Evolutionary conservation across 2,329 filamentous ascomycete genomes (phyloP).

Genomic region (Fusarium begoniae): DNA sequence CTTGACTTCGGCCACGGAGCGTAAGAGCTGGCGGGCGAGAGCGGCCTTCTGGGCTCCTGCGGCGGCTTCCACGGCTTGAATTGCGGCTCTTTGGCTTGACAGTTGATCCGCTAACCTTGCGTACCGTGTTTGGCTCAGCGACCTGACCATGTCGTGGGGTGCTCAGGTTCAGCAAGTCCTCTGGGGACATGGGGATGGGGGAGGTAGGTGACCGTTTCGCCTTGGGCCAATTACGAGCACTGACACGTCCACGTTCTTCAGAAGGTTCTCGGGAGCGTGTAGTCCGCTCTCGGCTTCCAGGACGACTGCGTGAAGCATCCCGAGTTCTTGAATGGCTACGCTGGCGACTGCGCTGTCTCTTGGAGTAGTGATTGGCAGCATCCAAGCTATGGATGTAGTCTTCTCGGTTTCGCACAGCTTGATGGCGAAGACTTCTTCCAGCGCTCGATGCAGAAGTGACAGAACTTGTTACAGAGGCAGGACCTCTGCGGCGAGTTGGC

Average conservation of each 20-base stretch:
- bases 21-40: conserved; percentile 55
- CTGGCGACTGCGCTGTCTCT: conserved; percentile 64
- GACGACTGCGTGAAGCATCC: conserved; percentile 56
- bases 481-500: conserved; percentile 62
- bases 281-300: conserved; percentile 59
- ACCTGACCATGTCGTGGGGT: conserved; percentile 51
- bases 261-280: conserved; percentile 69
- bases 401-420: conserved; percentile 70
- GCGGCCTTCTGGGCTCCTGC: conserved; percentile 57
- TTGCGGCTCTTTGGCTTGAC: conserved; percentile 54
- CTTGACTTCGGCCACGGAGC: conserved; percentile 70
- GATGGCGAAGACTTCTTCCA: conserved; percentile 60
- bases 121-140: conserved; percentile 56
- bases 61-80: conserved; percentile 59
- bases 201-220: conserved; percentile 91
- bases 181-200: conserved; percentile 92
- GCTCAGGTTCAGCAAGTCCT: conserved; percentile 76
- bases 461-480: conserved; percentile 66
- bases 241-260: conserved; percentile 74
- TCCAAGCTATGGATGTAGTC: conserved; percentile 90
- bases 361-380: conserved; percentile 72
- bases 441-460: conserved; percentile 65
- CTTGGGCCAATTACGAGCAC: conserved; percentile 72
- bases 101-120: conserved; percentile 52
- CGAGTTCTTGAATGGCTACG: conserved; percentile 58